A percentile compares a stretch with the other conserved stretches of the same genome.
phyloP scores from a whole-genome alignment of 1,284 basidiomycete genomes.

The Ustanciosporium gigantosporum region DNA sequence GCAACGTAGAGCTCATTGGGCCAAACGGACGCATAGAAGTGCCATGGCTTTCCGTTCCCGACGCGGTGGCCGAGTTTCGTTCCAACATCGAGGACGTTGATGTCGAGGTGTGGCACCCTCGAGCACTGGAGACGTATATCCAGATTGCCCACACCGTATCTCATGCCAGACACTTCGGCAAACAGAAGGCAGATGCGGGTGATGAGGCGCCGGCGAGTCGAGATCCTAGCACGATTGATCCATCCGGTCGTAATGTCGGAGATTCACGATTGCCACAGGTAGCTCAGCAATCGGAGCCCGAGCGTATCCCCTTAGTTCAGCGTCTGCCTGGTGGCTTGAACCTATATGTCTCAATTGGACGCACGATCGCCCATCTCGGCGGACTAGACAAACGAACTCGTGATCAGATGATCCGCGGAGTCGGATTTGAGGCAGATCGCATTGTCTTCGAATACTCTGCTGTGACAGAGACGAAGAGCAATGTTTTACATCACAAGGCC shows the following conservation, averaged over 20 bases:
- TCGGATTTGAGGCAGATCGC: conserved; percentile 46
- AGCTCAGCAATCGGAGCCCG: neutral
- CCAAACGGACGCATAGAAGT: conserved; percentile 9
- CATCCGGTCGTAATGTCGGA: too few relatives aligned
- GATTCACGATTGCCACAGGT: too few relatives aligned
- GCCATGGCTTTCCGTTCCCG: conserved; percentile 10
- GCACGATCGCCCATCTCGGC: conserved; percentile 40
- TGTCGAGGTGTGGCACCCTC: conserved; percentile 46
- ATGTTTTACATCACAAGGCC: conserved; percentile 11
- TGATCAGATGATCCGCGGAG: conserved; percentile 38
- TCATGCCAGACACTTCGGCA: too few relatives aligned
- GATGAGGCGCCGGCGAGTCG: neutral
- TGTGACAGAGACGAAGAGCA: conserved; percentile 24
- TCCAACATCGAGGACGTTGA: conserved; percentile 46
- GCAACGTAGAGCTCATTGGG: conserved; percentile 16
- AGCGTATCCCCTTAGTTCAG: conserved; percentile 28
- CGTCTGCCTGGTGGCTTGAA: conserved; percentile 30
- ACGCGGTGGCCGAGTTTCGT: conserved; percentile 29
- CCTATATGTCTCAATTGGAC: conserved; percentile 46
- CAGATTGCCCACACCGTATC: conserved; percentile 11
- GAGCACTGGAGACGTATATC: conserved; percentile 27
- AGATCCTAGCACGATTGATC: neutral
- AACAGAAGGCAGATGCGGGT: neutral
- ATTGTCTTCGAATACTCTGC: conserved; percentile 42
- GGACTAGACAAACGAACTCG: conserved; percentile 41